Percentiles rank a stretch among this genome's conserved stretches.
phyloP scores from a whole-genome alignment of 163 green algal species.

The Smithsoniella earleae region DNA sequence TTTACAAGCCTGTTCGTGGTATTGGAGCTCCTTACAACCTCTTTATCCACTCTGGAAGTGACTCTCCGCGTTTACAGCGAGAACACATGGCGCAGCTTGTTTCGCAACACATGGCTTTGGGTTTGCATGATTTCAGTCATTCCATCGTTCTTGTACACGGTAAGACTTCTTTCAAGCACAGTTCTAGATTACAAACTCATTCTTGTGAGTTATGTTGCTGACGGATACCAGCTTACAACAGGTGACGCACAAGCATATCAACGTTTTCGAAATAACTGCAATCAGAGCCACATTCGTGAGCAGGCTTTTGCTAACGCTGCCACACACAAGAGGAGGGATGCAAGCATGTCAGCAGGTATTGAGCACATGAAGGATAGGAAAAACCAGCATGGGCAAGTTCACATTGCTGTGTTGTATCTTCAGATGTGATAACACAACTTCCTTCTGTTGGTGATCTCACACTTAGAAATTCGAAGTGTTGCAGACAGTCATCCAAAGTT shows the following conservation, averaged over 20 bases:
- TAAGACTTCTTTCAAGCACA: neutral
- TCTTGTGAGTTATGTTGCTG: no score
- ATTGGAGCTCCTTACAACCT: neutral
- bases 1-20: neutral
- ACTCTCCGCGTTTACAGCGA: neutral
- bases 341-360: slow-evolving; percentile 25
- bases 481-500: slow-evolving; percentile 6
- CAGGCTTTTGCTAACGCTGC: neutral
- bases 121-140: neutral
- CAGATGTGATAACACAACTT: no score
- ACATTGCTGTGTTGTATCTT: no score
- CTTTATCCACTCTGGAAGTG: neutral
- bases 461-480: no score
- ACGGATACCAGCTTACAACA: no score
- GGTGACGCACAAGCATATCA: neutral
- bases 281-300: neutral
- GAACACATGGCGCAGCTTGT: neutral
- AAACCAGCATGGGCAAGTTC: no score
- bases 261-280: neutral
- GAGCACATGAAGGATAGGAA: no score
- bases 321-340: neutral
- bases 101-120: no score
- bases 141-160: neutral
- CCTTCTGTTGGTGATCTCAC: no score
- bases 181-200: no score